A percentile compares a stretch with the other conserved stretches of the same genome.
Conservation (phyloP, 441 rosid species). For the Jatropha multifida region DNA sequence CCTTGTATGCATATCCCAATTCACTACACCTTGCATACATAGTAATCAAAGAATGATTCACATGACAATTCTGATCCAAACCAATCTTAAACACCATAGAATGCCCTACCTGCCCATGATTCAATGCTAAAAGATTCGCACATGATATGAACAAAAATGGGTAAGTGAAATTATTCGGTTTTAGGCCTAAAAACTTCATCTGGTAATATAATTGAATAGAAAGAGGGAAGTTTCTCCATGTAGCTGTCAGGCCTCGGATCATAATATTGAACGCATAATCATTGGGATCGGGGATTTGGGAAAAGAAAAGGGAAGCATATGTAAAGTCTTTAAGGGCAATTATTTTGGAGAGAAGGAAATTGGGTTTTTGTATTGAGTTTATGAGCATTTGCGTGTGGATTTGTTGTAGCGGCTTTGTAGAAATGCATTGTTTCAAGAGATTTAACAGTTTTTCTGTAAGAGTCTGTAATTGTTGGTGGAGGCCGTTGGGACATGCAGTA, state of each 20-base stretch:
- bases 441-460: slow-evolving; percentile 32
- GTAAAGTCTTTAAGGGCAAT: slow-evolving; percentile 52
- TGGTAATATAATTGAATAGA: slow-evolving; percentile 48
- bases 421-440: slow-evolving; percentile 44
- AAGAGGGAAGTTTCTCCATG: slow-evolving; percentile 44
- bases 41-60: slow-evolving; percentile 56
- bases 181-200: slow-evolving; percentile 54
- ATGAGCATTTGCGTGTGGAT: slow-evolving; percentile 74
- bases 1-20: slow-evolving; percentile 48
- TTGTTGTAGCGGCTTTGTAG: slow-evolving; percentile 44
- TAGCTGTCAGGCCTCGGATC: slow-evolving; percentile 67
- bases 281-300: slow-evolving; percentile 48
- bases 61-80: slow-evolving; percentile 49
- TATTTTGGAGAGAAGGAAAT: slow-evolving; percentile 65
- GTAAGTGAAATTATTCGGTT: slow-evolving; percentile 65
- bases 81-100: slow-evolving; percentile 56
- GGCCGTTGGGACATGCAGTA: not conserved
- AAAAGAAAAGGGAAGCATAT: slow-evolving; percentile 59
- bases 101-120: slow-evolving; percentile 55
- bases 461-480: not conserved
- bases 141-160: slow-evolving; percentile 69
- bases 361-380: slow-evolving; percentile 45
- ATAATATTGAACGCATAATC: slow-evolving; percentile 66
- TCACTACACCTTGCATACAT: slow-evolving; percentile 50
- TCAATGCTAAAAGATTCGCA: slow-evolving; percentile 49